A percentile compares a stretch with the other conserved stretches of the same genome.
Evolutionary conservation across 192 early-diverging fungal species (phyloP).

Genomic region (Mortierella hygrophila): DNA sequence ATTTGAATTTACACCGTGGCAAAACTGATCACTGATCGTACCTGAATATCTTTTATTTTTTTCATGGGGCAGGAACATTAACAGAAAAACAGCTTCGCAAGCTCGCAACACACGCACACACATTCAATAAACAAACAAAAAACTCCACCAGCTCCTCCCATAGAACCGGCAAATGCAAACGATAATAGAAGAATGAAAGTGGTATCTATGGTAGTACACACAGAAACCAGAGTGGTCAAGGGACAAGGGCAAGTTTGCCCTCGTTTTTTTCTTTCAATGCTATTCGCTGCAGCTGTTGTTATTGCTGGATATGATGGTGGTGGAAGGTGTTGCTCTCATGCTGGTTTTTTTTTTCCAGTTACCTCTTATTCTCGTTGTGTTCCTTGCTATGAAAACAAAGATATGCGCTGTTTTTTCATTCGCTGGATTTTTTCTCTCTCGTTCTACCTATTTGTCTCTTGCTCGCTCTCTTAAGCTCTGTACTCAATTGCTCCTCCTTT

Average conservation of each 20-base stretch:
- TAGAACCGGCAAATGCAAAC: neutral
- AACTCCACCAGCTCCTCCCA: neutral
- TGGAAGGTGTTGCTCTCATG: neutral
- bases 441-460: neutral
- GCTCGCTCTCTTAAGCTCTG: neutral
- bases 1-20: neutral
- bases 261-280: neutral
- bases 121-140: neutral
- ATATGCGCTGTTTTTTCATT: constrained; percentile 12
- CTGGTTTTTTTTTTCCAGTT: neutral
- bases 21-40: neutral
- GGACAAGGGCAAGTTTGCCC: neutral
- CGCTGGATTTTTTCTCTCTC: neutral
- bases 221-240: neutral
- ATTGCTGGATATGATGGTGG: neutral
- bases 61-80: no score
- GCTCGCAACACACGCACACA: neutral
- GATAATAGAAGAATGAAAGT: neutral
- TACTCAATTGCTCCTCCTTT: neutral
- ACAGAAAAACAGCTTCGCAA: neutral
- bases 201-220: neutral
- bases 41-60: neutral
- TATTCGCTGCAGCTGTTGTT: neutral
- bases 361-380: neutral
- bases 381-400: neutral